Evolutionary conservation across 73 alveolate genomes (phyloP), one percentile per base, ranked within the genome.

Genomic region (Paramecium bursaria): DNA sequence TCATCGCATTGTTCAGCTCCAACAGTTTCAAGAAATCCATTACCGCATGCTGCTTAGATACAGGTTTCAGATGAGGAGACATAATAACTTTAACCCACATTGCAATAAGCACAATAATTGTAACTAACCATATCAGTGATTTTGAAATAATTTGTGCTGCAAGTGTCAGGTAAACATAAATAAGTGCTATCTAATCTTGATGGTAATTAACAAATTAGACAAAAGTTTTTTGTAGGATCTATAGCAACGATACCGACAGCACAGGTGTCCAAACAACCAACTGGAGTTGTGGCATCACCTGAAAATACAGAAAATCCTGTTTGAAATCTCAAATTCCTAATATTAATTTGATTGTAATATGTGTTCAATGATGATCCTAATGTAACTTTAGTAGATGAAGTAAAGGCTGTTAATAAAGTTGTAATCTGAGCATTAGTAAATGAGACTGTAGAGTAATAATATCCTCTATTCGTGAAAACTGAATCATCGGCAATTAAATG

Each of bases 1-100:
- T 74, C 86, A 47, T 74, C 86, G 29, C 86, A 74, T n/a, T 74
- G 50, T 13, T 67, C 82, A n/a, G n/a, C n/a, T 23, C 31, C 31
- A 9, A 57, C 46, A 19, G 60, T 42, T 42, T 67, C 82, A 4
- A 39, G 19, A 42, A 25, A 67, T 13, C 82, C 82, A 67, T 67
- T 67, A 11, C 82, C 82, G 44, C 82, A 67, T 11, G 33, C 31
- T 39, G 82, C 82, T 35, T 31, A 0, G 7, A 67, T 67, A 44
- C 82, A 67, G 9, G 33, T 14, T 35, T 31, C 26, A 67, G 46
- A 21, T 4, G 82, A 35, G 33, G 22, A 39, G 3, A 67, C 82
- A 10, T 67, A 67, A 15, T 67, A 33, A 19, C 60, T 27, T n/a
- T 57, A 30, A 25, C 51, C n/a, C 21, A 57, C 33, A 67, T 42